Evolutionary conservation across 352 stramenopile species (phyloP), one percentile per base, ranked within the genome.

Genomic region (Globisporangium barbulae): DNA sequence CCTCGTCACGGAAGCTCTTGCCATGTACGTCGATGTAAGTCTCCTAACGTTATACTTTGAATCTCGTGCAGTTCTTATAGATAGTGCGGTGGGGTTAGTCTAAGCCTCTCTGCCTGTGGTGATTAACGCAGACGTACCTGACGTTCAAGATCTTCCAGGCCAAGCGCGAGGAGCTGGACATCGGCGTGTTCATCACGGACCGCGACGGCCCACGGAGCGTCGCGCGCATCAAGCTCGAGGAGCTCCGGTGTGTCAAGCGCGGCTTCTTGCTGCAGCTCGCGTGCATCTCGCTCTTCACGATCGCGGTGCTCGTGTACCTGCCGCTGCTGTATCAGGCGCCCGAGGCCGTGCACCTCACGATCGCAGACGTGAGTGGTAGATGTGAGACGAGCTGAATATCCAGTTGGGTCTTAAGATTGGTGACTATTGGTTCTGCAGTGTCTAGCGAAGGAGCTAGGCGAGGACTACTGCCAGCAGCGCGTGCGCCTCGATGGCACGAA

Each of bases 11-110:
- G 70, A 90, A 63, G 70, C 74, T 3, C 42, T 81, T 39, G 81
- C 81, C 50, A 84, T 84, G 64, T 70, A 85, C 58, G 70, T 81
- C 52, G 86, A 88, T 50, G 81, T 90, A 72, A 53, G 75, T 66
- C 1, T 53, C 5, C 10, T 9, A 31, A 17, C 25, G 22, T 58
- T 5, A 28, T 30, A 8, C 28, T n/a, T 28, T 28, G 25, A 28
- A 28, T 28, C 15, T 41, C 13, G 17, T 49, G 30, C 19, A 53
- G 49, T 45, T 31, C 12, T 8, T 31, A 15, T 15, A 17, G 13
- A 15, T 44, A 31, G 47, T 44, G 35, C 33, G 33, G 8, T 39
- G 33, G 33, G 33, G 33, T 39, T 39, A 22, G 13, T 49, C 7
- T 49, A 49, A 22, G 10, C 10, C 44, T 49, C 21, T 52, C 6